Conservation (phyloP, 495 filamentous ascomycete species). For the Cladorrhinum samala region DNA sequence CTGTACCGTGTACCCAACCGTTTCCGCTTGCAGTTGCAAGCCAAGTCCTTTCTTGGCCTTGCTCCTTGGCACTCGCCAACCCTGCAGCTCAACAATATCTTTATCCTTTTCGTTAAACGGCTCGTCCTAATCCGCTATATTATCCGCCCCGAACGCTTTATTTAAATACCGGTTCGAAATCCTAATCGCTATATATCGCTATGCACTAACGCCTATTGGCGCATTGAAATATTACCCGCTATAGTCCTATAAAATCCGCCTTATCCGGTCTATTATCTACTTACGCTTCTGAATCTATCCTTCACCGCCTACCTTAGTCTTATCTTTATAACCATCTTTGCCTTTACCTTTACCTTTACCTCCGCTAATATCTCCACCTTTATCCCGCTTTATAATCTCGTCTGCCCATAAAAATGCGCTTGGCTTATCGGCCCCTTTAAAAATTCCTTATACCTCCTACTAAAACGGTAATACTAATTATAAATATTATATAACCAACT, state of each 20-base stretch:
- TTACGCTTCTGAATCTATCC: background rate
- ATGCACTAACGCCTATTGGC: background rate
- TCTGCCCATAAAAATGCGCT: background rate
- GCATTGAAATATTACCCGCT: background rate
- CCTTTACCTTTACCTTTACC: no score
- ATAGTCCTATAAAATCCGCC: background rate
- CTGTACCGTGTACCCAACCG: no score
- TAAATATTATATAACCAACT: background rate
- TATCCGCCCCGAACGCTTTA: background rate
- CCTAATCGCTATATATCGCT: background rate
- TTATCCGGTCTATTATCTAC: background rate
- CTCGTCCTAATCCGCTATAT: background rate
- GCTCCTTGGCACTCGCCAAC: no score
- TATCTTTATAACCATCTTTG: no score
- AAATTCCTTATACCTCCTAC: background rate
- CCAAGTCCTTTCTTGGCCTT: no score
- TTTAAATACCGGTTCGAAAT: background rate
- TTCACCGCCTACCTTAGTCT: no score
- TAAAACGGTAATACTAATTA: no score
- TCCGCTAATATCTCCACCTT: no score
- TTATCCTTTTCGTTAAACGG: background rate
- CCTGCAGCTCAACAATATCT: background rate
- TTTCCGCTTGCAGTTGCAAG: no score
- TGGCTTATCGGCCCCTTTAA: background rate
- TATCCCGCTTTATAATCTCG: background rate